Percentiles rank a stretch among this genome's conserved stretches.
phyloP scores from a whole-genome alignment of 192 early-diverging fungal species.

The Phycomyces blakesleeanus region DNA sequence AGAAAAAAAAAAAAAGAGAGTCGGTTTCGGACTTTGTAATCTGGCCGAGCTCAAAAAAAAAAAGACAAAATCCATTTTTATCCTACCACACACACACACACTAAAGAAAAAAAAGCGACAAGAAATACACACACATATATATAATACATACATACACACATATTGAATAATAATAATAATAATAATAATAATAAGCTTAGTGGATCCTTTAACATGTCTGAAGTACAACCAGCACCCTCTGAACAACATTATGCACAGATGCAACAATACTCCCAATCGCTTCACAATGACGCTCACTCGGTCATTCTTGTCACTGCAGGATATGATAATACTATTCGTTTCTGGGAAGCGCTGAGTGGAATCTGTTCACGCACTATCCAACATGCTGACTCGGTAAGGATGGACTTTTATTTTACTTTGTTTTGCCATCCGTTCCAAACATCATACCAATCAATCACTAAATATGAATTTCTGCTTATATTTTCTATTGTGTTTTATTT shows the following conservation, averaged over 20 bases:
- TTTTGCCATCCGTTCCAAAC: too few relatives aligned
- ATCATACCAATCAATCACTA: too few relatives aligned
- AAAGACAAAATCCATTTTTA: too few relatives aligned
- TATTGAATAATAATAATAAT: neutral
- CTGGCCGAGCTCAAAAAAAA: too few relatives aligned
- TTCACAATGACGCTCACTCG: slow-evolving; percentile 48
- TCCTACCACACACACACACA: too few relatives aligned
- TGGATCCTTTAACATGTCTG: slow-evolving; percentile 1
- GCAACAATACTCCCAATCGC: slow-evolving; percentile 39
- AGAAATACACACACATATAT: too few relatives aligned
- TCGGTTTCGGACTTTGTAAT: neutral
- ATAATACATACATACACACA: too few relatives aligned
- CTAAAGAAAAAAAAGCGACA: too few relatives aligned
- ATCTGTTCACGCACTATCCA: slow-evolving; percentile 70
- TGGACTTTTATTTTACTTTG: too few relatives aligned
- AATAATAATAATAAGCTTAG: neutral
- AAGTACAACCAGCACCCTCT: slow-evolving; percentile 1
- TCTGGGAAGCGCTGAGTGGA: slow-evolving; percentile 70
- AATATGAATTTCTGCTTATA: too few relatives aligned
- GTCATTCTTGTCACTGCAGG: slow-evolving; percentile 70
- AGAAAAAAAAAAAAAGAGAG: neutral
- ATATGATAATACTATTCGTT: slow-evolving; percentile 72
- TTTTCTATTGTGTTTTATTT: too few relatives aligned
- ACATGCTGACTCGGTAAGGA: slow-evolving; percentile 72
- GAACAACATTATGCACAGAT: slow-evolving; percentile 31